These are phyloP conservation scores for Pyricularia sp. DNA, from an alignment of 2,329 filamentous ascomycete species.

Conservation along the genomic window DNA sequence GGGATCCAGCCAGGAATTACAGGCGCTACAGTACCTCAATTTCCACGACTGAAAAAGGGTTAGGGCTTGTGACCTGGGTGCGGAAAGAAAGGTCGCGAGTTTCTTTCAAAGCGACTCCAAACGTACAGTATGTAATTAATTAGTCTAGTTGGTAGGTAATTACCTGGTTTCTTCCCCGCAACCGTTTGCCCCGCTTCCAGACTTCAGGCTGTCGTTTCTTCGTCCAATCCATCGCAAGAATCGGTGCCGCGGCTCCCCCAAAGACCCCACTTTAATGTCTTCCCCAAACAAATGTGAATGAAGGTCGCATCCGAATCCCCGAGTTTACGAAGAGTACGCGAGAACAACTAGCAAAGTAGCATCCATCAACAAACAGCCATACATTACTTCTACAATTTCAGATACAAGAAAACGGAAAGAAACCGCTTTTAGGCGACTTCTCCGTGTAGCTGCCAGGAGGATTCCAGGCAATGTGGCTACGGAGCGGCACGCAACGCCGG, in stretches of 20 bases:
- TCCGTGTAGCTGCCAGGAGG: not conserved
- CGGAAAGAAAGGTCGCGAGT: too few species aligned
- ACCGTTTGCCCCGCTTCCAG: not conserved
- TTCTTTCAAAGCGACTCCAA: too few species aligned
- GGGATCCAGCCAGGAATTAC: too few species aligned
- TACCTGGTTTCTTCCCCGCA: not conserved
- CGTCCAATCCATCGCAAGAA: not conserved
- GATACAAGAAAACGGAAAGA: not conserved
- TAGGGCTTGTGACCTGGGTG: not conserved
- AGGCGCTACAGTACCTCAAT: too few species aligned
- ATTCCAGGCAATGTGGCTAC: not conserved
- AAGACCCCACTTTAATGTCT: not conserved
- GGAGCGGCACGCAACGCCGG: not conserved
- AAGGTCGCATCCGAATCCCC: not conserved
- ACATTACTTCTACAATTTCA: not conserved
- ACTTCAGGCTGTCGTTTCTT: not conserved
- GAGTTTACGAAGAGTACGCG: not conserved
- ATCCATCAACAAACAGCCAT: not conserved
- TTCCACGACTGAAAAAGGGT: not conserved
- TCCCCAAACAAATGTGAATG: not conserved
- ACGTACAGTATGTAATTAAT: too few species aligned
- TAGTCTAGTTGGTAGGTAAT: too few species aligned
- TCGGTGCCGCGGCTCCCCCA: not conserved
- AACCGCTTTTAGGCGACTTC: not conserved
- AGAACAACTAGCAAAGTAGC: not conserved